These are phyloP conservation scores for Teratosphaeria nubilosa DNA, from an alignment of 2,329 filamentous ascomycete species.

Conservation along the genomic window DNA sequence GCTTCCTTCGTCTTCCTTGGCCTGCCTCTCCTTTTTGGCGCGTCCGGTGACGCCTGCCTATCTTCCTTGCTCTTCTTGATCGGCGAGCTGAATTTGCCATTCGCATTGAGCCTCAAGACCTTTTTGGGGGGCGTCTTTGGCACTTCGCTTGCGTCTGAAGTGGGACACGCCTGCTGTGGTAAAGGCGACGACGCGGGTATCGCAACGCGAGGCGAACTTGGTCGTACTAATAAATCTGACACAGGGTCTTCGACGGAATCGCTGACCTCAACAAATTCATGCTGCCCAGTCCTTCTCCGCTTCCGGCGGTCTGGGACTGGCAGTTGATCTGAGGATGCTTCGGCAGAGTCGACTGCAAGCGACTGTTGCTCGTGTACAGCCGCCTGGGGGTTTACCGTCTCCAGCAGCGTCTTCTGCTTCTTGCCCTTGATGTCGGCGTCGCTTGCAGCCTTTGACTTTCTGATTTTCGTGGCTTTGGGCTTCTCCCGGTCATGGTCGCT, in stretches of 20 bases:
- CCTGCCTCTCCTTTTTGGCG: conserved; percentile 18
- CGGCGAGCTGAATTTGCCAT: conserved; percentile 38
- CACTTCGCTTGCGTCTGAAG: not conserved
- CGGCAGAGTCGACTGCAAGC: not conserved
- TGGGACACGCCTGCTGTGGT: not conserved
- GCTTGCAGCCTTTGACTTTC: conserved; percentile 4
- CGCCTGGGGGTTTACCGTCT: conserved; percentile 19
- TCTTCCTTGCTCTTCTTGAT: conserved; percentile 22
- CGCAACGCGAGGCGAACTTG: conserved; percentile 10
- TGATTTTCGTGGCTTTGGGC: conserved; percentile 9
- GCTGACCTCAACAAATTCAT: conserved; percentile 10
- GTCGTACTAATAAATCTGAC: not conserved
- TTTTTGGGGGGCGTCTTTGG: conserved; percentile 24
- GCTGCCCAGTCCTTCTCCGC: conserved; percentile 27
- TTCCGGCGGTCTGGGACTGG: conserved; percentile 21
- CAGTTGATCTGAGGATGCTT: conserved; percentile 1
- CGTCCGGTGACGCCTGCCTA: conserved; percentile 6
- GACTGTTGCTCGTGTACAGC: not conserved
- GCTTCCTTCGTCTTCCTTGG: conserved; percentile 18
- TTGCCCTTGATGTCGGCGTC: conserved; percentile 10
- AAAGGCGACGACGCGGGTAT: conserved; percentile 15
- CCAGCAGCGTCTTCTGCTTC: conserved; percentile 21
- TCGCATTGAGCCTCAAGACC: conserved; percentile 32
- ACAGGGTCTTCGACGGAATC: not conserved
- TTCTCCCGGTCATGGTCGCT: not conserved